phyloP scores from a whole-genome alignment of 495 filamentous ascomycete genomes.

The Hypoxylon intermedium region DNA sequence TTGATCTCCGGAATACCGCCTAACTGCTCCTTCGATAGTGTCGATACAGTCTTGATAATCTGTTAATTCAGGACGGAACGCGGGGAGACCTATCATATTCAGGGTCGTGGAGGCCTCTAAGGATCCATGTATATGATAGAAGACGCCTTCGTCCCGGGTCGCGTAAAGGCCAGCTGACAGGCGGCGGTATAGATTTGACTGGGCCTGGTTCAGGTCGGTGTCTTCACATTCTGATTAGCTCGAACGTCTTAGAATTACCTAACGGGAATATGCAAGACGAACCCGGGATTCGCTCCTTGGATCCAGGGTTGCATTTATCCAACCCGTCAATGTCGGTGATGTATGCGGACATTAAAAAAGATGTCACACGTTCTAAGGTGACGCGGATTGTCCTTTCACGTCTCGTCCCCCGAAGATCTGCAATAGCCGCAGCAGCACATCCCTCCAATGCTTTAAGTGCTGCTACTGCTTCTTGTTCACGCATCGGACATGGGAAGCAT shows the following conservation, averaged over 20 bases:
- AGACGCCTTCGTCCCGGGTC: constrained; percentile 68
- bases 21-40: constrained; percentile 70
- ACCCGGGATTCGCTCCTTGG: constrained; percentile 70
- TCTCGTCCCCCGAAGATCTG: constrained; percentile 54
- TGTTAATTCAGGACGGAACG: constrained; percentile 66
- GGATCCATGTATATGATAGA: constrained; percentile 81
- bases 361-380: constrained; percentile 67
- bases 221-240: constrained; percentile 55
- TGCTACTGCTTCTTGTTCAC: constrained; percentile 71
- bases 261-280: constrained; percentile 32
- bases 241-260: constrained; percentile 10
- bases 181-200: constrained; percentile 73
- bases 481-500: constrained; percentile 70
- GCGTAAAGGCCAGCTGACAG: constrained; percentile 78
- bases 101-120: constrained; percentile 72
- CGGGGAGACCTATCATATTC: constrained; percentile 73
- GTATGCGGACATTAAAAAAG: constrained; percentile 75
- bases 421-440: constrained; percentile 69
- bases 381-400: constrained; percentile 59
- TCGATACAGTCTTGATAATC: constrained; percentile 71
- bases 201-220: constrained; percentile 72
- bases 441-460: constrained; percentile 75
- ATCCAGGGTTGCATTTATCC: constrained; percentile 66
- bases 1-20: constrained; percentile 66
- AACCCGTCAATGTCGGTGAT: constrained; percentile 74